Conservation (phyloP, 192 early-diverging fungal genomes). For the Paraglomus brasilianum region DNA sequence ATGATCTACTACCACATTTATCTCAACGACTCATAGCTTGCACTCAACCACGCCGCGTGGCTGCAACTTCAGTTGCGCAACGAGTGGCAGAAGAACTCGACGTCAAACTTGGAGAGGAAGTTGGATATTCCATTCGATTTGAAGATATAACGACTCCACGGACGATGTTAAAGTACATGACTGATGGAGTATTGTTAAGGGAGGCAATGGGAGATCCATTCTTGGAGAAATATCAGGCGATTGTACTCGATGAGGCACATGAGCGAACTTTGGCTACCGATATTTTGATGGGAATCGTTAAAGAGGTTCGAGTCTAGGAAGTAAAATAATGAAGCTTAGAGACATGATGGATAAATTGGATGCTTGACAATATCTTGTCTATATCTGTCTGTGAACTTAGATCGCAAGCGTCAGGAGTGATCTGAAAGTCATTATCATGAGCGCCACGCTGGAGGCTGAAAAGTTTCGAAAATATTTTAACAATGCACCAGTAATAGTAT, state of each 20-base stretch:
- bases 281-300: slow-evolving; percentile 94
- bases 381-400: slow-evolving; percentile 57
- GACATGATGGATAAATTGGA: slow-evolving; percentile 44
- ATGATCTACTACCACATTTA: slow-evolving; percentile 51
- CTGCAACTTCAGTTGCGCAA: slow-evolving; percentile 77
- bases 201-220: slow-evolving; percentile 77
- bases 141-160: slow-evolving; percentile 77
- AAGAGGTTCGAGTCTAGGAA: slow-evolving; percentile 74
- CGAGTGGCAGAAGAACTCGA: slow-evolving; percentile 81
- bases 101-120: slow-evolving; percentile 57
- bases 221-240: slow-evolving; percentile 65
- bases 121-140: slow-evolving; percentile 97
- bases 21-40: slow-evolving; percentile 69
- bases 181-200: slow-evolving; percentile 89
- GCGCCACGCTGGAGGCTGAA: slow-evolving; percentile 93
- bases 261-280: slow-evolving; percentile 84
- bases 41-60: slow-evolving; percentile 84
- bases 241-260: slow-evolving; percentile 83
- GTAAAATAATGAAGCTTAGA: slow-evolving; percentile 26
- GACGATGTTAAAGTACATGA: slow-evolving; percentile 92
- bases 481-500: slow-evolving; percentile 53
- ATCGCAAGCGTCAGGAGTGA: slow-evolving; percentile 58
- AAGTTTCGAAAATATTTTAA: slow-evolving; percentile 90
- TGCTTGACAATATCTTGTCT: neutral
- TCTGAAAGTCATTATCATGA: slow-evolving; percentile 94